Conservation (phyloP, 352 stramenopile genomes). For the Phytopythium helicoides region DNA sequence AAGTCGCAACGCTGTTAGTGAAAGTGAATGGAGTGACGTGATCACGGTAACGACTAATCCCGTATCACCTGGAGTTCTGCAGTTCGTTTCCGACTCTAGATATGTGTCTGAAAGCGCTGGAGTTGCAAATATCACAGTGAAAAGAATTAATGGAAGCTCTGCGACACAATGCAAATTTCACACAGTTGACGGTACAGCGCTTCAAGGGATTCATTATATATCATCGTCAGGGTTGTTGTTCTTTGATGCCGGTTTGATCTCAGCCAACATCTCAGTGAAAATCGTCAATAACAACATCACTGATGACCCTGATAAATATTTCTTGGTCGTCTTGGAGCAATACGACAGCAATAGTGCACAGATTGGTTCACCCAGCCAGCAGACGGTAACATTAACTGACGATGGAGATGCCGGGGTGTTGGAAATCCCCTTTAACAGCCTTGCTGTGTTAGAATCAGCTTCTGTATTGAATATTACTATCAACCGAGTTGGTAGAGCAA, state of each 20-base stretch:
- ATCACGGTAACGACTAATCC: conserved; percentile 39
- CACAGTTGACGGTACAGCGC: conserved; percentile 33
- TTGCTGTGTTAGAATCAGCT: conserved; percentile 26
- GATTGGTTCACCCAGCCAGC: conserved; percentile 17
- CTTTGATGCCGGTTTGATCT: conserved; percentile 24
- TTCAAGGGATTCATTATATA: conserved; percentile 26
- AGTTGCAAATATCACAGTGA: conserved; percentile 13
- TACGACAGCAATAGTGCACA: conserved; percentile 20
- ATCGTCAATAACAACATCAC: conserved; percentile 54
- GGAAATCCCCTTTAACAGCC: conserved; percentile 25
- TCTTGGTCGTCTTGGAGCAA: conserved; percentile 31
- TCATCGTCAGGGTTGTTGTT: conserved; percentile 14
- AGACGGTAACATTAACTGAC: conserved; percentile 37
- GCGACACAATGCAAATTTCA: conserved; percentile 33
- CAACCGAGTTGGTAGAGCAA: conserved; percentile 21
- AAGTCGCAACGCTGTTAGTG: conserved; percentile 15
- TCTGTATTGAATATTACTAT: conserved; percentile 18
- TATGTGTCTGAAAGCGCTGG: conserved; percentile 26
- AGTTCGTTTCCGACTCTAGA: conserved; percentile 14
- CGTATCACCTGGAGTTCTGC: conserved; percentile 41
- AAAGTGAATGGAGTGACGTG: conserved; percentile 26
- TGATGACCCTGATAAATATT: conserved; percentile 45
- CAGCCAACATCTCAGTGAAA: conserved; percentile 17
- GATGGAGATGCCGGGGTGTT: conserved; percentile 47
- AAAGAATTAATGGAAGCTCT: conserved; percentile 29